phyloP scores from a whole-genome alignment of 495 filamentous ascomycete species.

The Cercophora scortea region DNA sequence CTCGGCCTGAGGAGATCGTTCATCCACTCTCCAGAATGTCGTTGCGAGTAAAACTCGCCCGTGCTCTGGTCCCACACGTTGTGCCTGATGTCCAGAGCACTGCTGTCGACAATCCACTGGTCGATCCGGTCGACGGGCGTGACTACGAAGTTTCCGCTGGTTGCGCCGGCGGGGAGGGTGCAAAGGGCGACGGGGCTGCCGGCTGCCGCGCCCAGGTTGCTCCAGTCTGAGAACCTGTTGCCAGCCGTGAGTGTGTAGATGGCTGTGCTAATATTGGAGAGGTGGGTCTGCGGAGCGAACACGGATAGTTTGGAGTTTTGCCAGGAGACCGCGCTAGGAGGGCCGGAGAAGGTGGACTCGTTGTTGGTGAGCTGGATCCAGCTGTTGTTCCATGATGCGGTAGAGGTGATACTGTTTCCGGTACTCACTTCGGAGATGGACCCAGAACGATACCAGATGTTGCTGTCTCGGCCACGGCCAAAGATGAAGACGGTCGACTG shows the following conservation, averaged over 20 bases:
- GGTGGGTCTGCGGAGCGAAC: not conserved
- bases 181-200: not conserved
- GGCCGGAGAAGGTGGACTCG: slow-evolving; percentile 1
- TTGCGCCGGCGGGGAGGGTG: not conserved
- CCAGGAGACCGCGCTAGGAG: slow-evolving; percentile 3
- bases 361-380: not conserved
- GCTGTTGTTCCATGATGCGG: not conserved
- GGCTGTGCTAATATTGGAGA: not conserved
- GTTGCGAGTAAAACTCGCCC: not conserved
- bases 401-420: not conserved
- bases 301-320: not conserved
- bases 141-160: too few species aligned
- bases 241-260: not conserved
- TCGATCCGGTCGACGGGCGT: not conserved
- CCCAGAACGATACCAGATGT: not conserved
- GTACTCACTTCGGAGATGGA: too few species aligned
- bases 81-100: not conserved
- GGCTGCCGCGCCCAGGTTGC: slow-evolving; percentile 1
- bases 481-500: not conserved
- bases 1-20: not conserved
- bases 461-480: not conserved
- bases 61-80: slow-evolving; percentile 1
- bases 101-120: slow-evolving; percentile 4
- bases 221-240: not conserved
- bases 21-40: not conserved